Evolutionary conservation across 306 rosid genomes (phyloP), one percentile per base, ranked within the genome.

Genomic region (Castanospermum australe): DNA sequence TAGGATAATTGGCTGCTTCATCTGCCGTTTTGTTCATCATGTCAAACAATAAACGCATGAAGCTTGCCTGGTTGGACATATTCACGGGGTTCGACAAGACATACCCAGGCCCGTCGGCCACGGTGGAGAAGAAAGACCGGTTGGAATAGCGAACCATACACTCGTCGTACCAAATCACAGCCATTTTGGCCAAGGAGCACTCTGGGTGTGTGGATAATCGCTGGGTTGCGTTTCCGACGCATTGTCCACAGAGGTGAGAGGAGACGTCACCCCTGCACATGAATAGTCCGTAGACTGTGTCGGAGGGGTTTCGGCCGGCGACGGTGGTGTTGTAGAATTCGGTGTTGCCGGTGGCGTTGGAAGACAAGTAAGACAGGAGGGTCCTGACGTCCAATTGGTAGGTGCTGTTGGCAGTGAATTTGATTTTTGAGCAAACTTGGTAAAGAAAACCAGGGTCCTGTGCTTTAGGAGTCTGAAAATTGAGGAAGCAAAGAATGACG

Each of bases 291-390:
- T 64, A 64, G 5, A 20, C 50, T 17, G 70, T 6, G 11, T 64
- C 50, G n/a, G 70, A 36, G 32, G 8, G 4, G 52, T 76, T 21
- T 5, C 80, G 77, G 51, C 36, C 14, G 22, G 15, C 25, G 13
- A 81, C 84, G 51, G 81, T 57, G 42, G 73, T 45, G 33, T 50
- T 47, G 86, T 65, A 64, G 83, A 44, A 78, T 30, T 45, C 48
- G 70, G 17, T 61, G 59, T 39, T 39, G 8, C 25, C 3, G n/a
- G 83, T 70, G 67, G 76, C 77, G 57, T 67, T 73, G 80, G 81
- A 48, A 20, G 83, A 55, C 18, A 87, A 78, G 4, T 50, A 41
- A 1, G 88, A 50, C 61, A 84, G 64, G 30, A 84, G 81, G 42
- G 21, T 48, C 4, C 39, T 64, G 55, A 70, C 86, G 28, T 71